These are phyloP conservation scores for Hymenoscyphus fructigenus DNA, from an alignment of 2,329 filamentous ascomycete species.

Conservation along the genomic window DNA sequence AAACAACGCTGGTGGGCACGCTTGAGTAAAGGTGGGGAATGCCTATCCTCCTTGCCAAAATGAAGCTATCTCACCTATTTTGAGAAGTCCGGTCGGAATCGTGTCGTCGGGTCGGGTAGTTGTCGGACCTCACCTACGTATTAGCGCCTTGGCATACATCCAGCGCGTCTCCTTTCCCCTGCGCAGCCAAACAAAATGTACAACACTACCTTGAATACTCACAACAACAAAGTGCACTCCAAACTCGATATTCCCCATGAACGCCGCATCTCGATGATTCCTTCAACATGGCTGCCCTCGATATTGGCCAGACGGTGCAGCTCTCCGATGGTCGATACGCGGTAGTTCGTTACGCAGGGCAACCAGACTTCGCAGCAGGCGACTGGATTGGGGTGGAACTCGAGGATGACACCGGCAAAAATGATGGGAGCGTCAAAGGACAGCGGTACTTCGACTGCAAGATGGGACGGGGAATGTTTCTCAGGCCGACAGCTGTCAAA, in stretches of 20 bases:
- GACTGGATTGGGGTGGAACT: conserved; percentile 91
- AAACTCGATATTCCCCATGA: background rate
- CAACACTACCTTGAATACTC: background rate
- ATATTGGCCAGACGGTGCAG: conserved; percentile 53
- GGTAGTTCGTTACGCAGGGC: conserved; percentile 77
- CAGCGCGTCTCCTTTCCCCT: background rate
- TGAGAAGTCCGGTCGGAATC: no score
- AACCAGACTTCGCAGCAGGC: conserved; percentile 75
- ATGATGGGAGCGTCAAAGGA: conserved; percentile 87
- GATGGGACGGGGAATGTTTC: conserved; percentile 79
- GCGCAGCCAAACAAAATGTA: conserved; percentile 4
- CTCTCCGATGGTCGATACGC: conserved; percentile 76
- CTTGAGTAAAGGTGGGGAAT: no score
- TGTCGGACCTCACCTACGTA: background rate
- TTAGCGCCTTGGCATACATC: background rate
- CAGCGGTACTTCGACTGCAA: conserved; percentile 85
- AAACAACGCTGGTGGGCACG: no score
- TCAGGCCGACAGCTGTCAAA: conserved; percentile 69
- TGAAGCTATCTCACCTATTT: no score
- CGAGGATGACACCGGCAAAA: conserved; percentile 80
- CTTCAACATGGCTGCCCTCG: conserved; percentile 54
- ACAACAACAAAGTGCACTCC: background rate
- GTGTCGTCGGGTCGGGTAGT: background rate
- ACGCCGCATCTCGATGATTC: conserved; percentile 20
- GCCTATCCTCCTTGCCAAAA: no score